Percentiles rank a stretch among this genome's conserved stretches.
Conservation (phyloP, 768 basidiomycete genomes). For the Candolleomyces eurysporus region DNA sequence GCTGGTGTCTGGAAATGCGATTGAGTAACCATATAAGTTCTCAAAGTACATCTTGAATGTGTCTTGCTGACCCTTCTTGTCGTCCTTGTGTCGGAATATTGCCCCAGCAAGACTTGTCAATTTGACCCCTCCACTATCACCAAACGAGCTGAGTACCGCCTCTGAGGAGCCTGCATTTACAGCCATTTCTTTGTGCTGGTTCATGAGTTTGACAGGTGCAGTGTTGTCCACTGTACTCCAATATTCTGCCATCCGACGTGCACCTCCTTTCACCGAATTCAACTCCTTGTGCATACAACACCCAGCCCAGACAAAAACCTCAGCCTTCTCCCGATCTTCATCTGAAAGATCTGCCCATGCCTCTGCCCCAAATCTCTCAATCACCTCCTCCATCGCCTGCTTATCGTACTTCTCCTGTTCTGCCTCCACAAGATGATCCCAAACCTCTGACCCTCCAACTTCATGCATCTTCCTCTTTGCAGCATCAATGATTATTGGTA, state of each 20-base stretch:
- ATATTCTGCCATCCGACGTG: conserved; percentile 1
- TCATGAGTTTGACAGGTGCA: conserved; percentile 20
- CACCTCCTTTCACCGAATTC: conserved; percentile 14
- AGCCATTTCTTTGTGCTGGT: conserved; percentile 25
- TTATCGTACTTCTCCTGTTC: neutral
- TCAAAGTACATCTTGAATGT: conserved; percentile 17
- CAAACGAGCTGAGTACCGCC: no score
- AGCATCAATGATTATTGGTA: no score
- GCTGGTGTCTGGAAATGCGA: conserved; percentile 31
- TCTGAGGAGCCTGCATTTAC: conserved; percentile 11
- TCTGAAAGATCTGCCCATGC: neutral
- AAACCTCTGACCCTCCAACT: no score
- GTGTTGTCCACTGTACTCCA: conserved; percentile 3
- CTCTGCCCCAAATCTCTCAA: neutral
- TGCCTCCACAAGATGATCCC: neutral
- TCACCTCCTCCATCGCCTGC: neutral
- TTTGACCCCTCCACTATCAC: conserved; percentile 31
- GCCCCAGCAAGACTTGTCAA: conserved; percentile 24
- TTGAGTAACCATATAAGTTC: conserved; percentile 9
- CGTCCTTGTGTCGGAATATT: conserved; percentile 33
- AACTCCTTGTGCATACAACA: no score
- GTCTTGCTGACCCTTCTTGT: conserved; percentile 33
- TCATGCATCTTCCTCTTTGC: no score
- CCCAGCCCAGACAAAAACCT: conserved; percentile 8
- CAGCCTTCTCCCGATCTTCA: neutral